These are phyloP conservation scores for Mortierella sp. DNA, from an alignment of 371 early-diverging fungal species.

Conservation along the genomic window DNA sequence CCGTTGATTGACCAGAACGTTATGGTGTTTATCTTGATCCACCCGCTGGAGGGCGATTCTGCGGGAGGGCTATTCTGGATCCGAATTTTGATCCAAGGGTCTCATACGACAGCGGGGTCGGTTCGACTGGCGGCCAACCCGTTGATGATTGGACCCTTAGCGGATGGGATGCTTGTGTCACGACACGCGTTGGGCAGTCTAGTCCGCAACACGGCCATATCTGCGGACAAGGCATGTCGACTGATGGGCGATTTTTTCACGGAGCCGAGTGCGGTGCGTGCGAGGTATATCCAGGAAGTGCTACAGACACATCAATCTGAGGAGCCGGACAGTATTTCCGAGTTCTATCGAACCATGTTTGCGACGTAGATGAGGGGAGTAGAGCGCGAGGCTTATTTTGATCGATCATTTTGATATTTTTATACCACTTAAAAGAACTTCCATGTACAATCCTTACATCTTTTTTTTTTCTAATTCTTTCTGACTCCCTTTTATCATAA, in stretches of 20 bases:
- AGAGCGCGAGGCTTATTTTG: not conserved
- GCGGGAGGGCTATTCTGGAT: constrained; percentile 57
- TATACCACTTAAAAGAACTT: not conserved
- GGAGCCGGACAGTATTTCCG: constrained; percentile 63
- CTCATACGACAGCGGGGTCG: constrained; percentile 40
- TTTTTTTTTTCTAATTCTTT: not conserved
- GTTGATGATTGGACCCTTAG: constrained; percentile 79
- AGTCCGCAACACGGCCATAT: constrained; percentile 79
- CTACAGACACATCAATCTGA: constrained; percentile 63
- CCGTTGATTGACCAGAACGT: constrained; percentile 41
- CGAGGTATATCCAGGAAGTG: constrained; percentile 71
- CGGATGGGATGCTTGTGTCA: constrained; percentile 80
- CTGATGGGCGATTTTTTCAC: constrained; percentile 70
- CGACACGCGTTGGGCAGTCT: constrained; percentile 77
- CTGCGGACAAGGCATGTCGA: constrained; percentile 74
- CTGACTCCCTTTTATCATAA: not conserved
- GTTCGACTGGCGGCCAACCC: constrained; percentile 40
- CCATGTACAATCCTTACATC: not conserved
- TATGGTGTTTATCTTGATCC: constrained; percentile 53
- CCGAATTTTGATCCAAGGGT: constrained; percentile 38
- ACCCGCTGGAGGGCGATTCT: constrained; percentile 46
- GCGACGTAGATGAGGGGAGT: constrained; percentile 14
- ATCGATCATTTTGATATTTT: constrained; percentile 11
- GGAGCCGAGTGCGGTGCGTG: constrained; percentile 66
- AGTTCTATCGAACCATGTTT: constrained; percentile 56